Evolutionary conservation across 176 grass and related monocot genomes (phyloP), one percentile per base, ranked within the genome.

Genomic region (Echinochloa phyllopogon): DNA sequence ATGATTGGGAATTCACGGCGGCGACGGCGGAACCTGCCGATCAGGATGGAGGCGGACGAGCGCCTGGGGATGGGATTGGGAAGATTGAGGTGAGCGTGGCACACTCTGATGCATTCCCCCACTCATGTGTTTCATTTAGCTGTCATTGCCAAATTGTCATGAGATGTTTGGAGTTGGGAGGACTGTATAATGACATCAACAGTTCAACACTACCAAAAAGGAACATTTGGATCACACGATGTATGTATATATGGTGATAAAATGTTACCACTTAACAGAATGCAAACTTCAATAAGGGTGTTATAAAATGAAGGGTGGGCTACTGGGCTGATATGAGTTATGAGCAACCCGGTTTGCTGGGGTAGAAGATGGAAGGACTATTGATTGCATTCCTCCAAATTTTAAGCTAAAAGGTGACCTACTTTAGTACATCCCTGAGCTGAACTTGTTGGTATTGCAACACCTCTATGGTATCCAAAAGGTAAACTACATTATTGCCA

Each of bases 1-100:
- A 85, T 10, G 85, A 74, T 5, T 91, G 90, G 86, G 90, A 91
- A 85, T 91, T 91, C 82, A 88, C 85, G 77, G 82, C 76, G 17
- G 86, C 86, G n/a, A 13, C 77, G 6, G 14, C 48, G 9, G 76
- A 68, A 15, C 77, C 50, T 42, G 44, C 18, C 13, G 74, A 7
- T 18, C 73, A 44, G 49, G 59, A 52, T 29, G 79, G 84, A 43
- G 47, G 8, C 2, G 38, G 11, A 17, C 71, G 9, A 77, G 57
- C 27, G 14, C 45, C 10, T 48, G 81, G 39, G 76, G 44, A 70
- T 71, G 82, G 52, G 15, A 48, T 14, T 81, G 79, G 14, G 4
- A 58, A 58, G 3, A 21, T 80, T 45, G 60, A 87, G 89, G 89
- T 90, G 61, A 83, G 80, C 33, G 4, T 72, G 15, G 24, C 68